These are phyloP conservation scores for Sophora flavescens DNA, from an alignment of 306 rosid genomes.

Conservation along the genomic window DNA sequence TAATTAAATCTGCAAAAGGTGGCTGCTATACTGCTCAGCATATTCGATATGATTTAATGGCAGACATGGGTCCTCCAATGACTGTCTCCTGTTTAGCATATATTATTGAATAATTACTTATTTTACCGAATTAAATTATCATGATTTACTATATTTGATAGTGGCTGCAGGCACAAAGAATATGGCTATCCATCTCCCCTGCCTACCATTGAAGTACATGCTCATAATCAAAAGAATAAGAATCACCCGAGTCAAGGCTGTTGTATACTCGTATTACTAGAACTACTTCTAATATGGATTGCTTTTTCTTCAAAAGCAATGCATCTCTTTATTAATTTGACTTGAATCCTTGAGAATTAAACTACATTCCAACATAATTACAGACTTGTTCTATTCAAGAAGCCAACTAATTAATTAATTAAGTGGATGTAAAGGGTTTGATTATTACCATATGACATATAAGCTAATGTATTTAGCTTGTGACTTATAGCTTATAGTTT, in stretches of 20 bases:
- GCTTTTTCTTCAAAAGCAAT: no score
- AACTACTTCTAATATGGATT: no score
- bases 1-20: conserved; percentile 35
- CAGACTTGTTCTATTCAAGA: no score
- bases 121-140: not conserved
- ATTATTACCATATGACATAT: no score
- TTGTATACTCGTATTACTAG: not conserved
- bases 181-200: not conserved
- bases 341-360: no score
- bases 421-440: no score
- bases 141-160: conserved; percentile 16
- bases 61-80: conserved; percentile 45
- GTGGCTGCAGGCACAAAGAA: conserved; percentile 36
- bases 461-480: no score
- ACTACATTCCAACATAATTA: no score
- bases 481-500: no score
- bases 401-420: no score
- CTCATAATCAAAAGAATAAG: not conserved
- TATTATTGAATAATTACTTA: conserved; percentile 19
- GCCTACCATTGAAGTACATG: not conserved
- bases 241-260: conserved; percentile 6
- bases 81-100: conserved; percentile 8
- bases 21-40: conserved; percentile 17
- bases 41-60: conserved; percentile 40
- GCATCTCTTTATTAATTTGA: no score